These are phyloP conservation scores for Coffea humblotiana DNA, from an alignment of 305 asterid genomes.

Conservation along the genomic window DNA sequence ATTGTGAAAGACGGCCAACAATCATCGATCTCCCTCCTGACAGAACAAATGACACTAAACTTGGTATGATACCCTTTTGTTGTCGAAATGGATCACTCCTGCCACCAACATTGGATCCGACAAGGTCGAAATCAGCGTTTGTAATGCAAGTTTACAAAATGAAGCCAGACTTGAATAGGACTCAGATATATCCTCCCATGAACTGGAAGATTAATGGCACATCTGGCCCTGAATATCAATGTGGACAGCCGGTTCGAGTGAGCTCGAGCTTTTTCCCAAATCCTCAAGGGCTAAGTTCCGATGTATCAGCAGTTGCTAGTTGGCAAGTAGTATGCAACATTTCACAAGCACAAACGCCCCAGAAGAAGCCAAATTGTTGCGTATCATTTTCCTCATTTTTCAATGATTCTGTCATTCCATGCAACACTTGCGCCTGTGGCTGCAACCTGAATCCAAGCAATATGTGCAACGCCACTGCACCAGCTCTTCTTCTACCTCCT, in stretches of 20 bases:
- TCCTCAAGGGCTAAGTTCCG: constrained; percentile 49
- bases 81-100: constrained; percentile 69
- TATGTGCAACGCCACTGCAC: constrained; percentile 47
- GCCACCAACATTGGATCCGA: constrained; percentile 52
- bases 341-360: constrained; percentile 18
- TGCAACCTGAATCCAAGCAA: constrained; percentile 29
- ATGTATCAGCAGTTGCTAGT: constrained; percentile 48
- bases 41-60: constrained; percentile 47
- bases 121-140: constrained; percentile 54
- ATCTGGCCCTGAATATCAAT: constrained; percentile 32
- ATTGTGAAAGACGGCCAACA: constrained; percentile 57
- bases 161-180: constrained; percentile 61
- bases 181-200: constrained; percentile 53
- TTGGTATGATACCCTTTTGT: constrained; percentile 66
- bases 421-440: constrained; percentile 82
- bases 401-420: constrained; percentile 67
- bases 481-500: constrained; percentile 56
- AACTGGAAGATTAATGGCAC: constrained; percentile 62
- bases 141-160: constrained; percentile 68
- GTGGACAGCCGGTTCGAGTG: constrained; percentile 61
- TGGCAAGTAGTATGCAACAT: constrained; percentile 73
- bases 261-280: constrained; percentile 51
- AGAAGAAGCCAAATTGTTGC: constrained; percentile 51
- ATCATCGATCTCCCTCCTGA: constrained; percentile 61
- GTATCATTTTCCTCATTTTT: constrained; percentile 75